phyloP scores from a whole-genome alignment of 1,139 yeast species.

The Debaryomycetaceae sp. region DNA sequence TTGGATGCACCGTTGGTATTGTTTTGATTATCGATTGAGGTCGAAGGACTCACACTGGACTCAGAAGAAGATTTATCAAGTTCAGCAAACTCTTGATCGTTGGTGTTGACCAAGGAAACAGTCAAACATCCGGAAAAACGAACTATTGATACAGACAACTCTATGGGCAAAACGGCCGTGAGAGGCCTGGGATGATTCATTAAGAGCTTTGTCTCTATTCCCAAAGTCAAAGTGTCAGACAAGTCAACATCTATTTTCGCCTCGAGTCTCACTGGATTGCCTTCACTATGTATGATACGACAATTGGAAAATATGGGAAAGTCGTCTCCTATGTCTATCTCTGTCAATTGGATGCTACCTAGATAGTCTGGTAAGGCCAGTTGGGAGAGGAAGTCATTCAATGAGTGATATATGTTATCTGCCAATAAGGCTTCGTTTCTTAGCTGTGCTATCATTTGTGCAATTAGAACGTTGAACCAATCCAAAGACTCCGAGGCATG shows the following conservation, averaged over 20 bases:
- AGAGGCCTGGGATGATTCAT: conserved; percentile 82
- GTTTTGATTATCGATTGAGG: background rate
- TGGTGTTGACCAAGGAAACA: conserved; percentile 63
- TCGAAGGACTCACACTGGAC: background rate
- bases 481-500: conserved; percentile 90
- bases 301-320: conserved; percentile 95
- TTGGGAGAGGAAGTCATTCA: conserved; percentile 52
- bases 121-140: conserved; percentile 92
- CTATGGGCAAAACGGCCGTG: conserved; percentile 83
- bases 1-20: background rate
- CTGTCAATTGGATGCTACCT: conserved; percentile 76
- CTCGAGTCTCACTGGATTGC: conserved; percentile 58
- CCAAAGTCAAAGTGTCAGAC: conserved; percentile 84
- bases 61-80: conserved; percentile 2
- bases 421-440: conserved; percentile 81
- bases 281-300: conserved; percentile 61
- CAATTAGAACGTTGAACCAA: conserved; percentile 94
- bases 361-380: conserved; percentile 73
- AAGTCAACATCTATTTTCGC: conserved; percentile 93
- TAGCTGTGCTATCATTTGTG: conserved; percentile 84
- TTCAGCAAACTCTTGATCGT: conserved; percentile 33
- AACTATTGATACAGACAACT: conserved; percentile 80
- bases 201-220: conserved; percentile 77
- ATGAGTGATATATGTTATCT: conserved; percentile 78
- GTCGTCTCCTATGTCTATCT: conserved; percentile 90